Evolutionary conservation across 345 rosid species (phyloP), one percentile per base, ranked within the genome.

Genomic region (Heritiera fomes): DNA sequence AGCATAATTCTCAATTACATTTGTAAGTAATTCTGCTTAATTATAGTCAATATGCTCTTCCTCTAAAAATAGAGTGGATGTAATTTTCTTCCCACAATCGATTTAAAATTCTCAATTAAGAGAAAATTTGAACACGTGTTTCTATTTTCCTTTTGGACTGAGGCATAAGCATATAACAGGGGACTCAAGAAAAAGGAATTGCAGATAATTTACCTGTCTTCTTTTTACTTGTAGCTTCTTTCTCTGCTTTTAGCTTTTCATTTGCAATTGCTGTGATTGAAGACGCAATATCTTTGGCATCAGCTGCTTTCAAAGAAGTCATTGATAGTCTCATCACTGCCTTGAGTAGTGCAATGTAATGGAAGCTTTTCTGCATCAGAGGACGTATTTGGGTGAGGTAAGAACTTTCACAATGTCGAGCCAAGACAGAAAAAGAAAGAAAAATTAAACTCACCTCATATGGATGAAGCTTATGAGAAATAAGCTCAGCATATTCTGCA

Each of bases 201-300:
- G 10, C 47, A 8, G 46, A 50, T 13, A 7, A 10, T 52, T 71
- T 82, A 95, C 97, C 97, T 85, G 90, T 61, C 87, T 91, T 95
- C 92, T 88, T 95, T 87, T 89, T 93, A 79, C 90, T 88, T 79
- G 89, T 85, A 85, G 95, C 92, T 81, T 95, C 98, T 87, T 89
- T 95, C 87, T 94, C 99, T 1, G 88, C 96, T 80, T 95, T 95
- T 67, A 91, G 80, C 77, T 93, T 95, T 84, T 95, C 99, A 85
- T 92, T 95, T 20, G 93, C 97, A 81, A 95, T 90, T 47, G 99
- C 92, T 70, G 91, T 86, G 74, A 95, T 58, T 10, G 99, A 89
- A 64, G 98, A 89, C 1, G 97, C 91, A 80, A 95, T 87, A 1
- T 95, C 99, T 87, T 92, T 92, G 53, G 90, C 97, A 83, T 94